Evolutionary conservation across 495 filamentous ascomycete genomes (phyloP).

Genomic region (Penicillium desertorum): DNA sequence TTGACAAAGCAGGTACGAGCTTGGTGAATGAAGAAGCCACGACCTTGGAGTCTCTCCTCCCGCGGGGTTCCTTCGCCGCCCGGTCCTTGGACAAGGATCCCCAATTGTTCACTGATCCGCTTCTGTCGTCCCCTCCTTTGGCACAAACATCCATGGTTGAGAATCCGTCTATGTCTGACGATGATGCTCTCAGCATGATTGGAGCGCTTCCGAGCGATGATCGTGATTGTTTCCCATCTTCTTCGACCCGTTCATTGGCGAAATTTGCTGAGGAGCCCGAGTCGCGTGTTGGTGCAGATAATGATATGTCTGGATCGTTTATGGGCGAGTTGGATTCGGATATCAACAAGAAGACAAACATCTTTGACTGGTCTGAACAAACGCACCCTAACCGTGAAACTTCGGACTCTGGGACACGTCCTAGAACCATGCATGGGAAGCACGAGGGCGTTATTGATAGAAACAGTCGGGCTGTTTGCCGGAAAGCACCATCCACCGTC

Average conservation of each 20-base stretch:
- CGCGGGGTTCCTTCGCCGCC: constrained; percentile 43
- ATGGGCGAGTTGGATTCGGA: constrained; percentile 17
- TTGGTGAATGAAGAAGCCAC: constrained; percentile 57
- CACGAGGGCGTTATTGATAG: constrained; percentile 64
- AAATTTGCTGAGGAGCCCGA: constrained; percentile 6
- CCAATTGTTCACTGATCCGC: constrained; percentile 40
- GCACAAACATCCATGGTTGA: constrained; percentile 14
- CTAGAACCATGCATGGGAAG: constrained; percentile 89
- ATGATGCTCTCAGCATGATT: constrained; percentile 37
- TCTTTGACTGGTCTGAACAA: constrained; percentile 89
- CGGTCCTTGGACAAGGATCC: constrained; percentile 30
- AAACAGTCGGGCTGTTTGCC: constrained; percentile 70
- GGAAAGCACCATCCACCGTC: constrained; percentile 71
- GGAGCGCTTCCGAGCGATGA: constrained; percentile 35
- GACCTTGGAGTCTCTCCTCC: constrained; percentile 54
- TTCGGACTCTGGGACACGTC: constrained; percentile 60
- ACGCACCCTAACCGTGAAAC: constrained; percentile 51
- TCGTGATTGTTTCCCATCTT: constrained; percentile 7
- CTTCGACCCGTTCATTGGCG: constrained; percentile 7
- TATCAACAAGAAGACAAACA: constrained; percentile 41
- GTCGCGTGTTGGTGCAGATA: constrained; percentile 1
- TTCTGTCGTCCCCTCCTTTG: constrained; percentile 52
- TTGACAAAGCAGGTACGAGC: constrained; percentile 69
- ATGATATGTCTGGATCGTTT: constrained; percentile 3
- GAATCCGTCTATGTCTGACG: constrained; percentile 24